Conservation (phyloP, 2,329 filamentous ascomycete genomes). For the Tolypocladium tropicale region DNA sequence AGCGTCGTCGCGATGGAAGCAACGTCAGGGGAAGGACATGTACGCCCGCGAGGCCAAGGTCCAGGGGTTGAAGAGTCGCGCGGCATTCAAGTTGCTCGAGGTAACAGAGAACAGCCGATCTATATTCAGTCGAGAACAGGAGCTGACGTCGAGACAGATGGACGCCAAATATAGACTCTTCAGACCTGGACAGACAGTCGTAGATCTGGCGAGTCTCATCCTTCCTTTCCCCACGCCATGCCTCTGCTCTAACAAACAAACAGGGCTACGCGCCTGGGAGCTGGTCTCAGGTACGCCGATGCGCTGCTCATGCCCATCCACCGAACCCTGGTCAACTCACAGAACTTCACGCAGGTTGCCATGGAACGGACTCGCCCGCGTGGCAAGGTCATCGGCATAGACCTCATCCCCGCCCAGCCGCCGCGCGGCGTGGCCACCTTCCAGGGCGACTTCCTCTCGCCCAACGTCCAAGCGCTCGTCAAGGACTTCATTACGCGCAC, state of each 20-base stretch:
- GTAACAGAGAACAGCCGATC: constrained; percentile 37
- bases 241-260: not conserved
- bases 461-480: constrained; percentile 63
- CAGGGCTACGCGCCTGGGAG: constrained; percentile 68
- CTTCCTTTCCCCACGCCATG: not conserved
- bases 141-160: constrained; percentile 43
- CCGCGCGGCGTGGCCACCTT: constrained; percentile 88
- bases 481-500: constrained; percentile 62
- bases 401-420: constrained; percentile 86
- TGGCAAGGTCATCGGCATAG: constrained; percentile 80
- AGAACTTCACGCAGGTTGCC: constrained; percentile 55
- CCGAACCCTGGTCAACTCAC: not conserved
- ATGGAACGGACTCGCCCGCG: constrained; percentile 64
- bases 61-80: constrained; percentile 74
- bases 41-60: constrained; percentile 69
- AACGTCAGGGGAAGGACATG: constrained; percentile 62
- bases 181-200: constrained; percentile 68
- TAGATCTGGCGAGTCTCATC: constrained; percentile 61
- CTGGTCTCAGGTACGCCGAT: constrained; percentile 56
- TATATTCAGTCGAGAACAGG: not conserved
- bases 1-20: constrained; percentile 74
- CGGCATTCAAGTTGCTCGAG: constrained; percentile 87
- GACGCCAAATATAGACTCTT: constrained; percentile 76
- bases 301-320: not conserved
- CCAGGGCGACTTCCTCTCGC: constrained; percentile 84